Evolutionary conservation across 208 protist genomes (phyloP), one percentile per base, ranked within the genome.

Genomic region (Zelonia costaricensis): DNA sequence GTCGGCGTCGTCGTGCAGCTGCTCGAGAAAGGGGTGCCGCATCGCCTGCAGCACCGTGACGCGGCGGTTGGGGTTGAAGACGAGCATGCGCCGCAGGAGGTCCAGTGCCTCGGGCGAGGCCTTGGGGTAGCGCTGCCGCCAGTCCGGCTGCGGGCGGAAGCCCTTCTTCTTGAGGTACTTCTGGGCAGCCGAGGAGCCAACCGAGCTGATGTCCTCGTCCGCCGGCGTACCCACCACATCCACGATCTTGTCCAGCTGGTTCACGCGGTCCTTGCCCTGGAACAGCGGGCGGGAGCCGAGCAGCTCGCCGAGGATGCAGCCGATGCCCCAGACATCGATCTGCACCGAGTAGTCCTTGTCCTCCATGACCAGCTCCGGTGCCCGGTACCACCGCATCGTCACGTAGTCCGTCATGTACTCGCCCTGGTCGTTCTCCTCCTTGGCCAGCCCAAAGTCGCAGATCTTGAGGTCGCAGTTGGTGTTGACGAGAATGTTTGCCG

Each of bases 401-500:
- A 98, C 94, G 74, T 98, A 98, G 67, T 97, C 92, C 20, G 94
- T 98, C 88, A 97, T 94, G 74, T 94, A 81, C 54, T 94, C 84
- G 6, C 80, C 89, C 58, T 93, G 83, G 43, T 95, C 84, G 42
- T 74, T 84, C 63, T 92, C 87, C 57, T 94, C 88, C 73, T 93
- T 91, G 13, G 92, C 88, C 23, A 97, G 82, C 1, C 93, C 95
- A 73, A 98, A 98, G 82, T 98, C 97, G 59, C 92, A 96, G 49
- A 98, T 98, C 81, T 98, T 98, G 15, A 98, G 66, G 56, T 98
- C 96, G 76, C 97, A 98, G 75, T 98, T 98, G 28, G 84, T 95
- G 82, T 98, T 98, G 18, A 98, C 84, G 35, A 98, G 76, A 47
- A 98, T 94, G 80, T 98, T 98, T 30, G 88, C 88, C 3, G 97